These are phyloP conservation scores for Phytophthora idaei DNA, from an alignment of 352 stramenopile species.

Conservation along the genomic window DNA sequence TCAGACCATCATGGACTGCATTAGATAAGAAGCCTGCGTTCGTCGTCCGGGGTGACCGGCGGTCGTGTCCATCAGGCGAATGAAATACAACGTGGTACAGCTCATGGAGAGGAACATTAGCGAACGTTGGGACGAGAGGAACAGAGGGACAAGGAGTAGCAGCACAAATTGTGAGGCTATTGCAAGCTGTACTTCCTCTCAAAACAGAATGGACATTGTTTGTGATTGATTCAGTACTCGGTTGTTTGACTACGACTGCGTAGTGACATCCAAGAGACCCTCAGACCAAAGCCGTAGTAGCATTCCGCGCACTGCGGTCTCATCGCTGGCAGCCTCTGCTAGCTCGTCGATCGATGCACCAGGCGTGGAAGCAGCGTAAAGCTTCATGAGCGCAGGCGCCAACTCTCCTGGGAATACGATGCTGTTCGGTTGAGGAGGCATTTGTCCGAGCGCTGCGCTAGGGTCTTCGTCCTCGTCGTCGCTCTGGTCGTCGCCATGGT, in stretches of 20 bases:
- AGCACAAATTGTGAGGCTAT: slow-evolving; percentile 25
- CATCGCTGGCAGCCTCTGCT: slow-evolving; percentile 42
- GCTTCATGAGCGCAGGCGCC: slow-evolving; percentile 65
- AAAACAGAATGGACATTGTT: slow-evolving; percentile 46
- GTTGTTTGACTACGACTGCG: slow-evolving; percentile 21
- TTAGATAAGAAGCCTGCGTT: slow-evolving; percentile 75
- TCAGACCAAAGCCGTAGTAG: slow-evolving; percentile 84
- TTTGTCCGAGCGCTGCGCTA: slow-evolving; percentile 37
- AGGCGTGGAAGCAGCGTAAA: slow-evolving; percentile 48
- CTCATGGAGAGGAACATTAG: slow-evolving; percentile 38
- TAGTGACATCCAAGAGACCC: slow-evolving; percentile 52
- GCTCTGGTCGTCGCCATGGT: slow-evolving; percentile 36
- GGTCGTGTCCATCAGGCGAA: slow-evolving; percentile 23
- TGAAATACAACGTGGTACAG: slow-evolving; percentile 23
- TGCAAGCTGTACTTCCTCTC: slow-evolving; percentile 28
- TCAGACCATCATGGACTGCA: slow-evolving; percentile 97
- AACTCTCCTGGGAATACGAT: slow-evolving; percentile 73
- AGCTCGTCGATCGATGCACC: slow-evolving; percentile 53
- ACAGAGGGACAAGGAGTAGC: slow-evolving; percentile 12
- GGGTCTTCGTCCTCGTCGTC: slow-evolving; percentile 41
- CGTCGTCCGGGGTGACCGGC: slow-evolving; percentile 11
- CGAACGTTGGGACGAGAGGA: slow-evolving; percentile 19
- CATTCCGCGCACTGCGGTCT: slow-evolving; percentile 79
- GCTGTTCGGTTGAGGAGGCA: slow-evolving; percentile 53
- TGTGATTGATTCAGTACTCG: slow-evolving; percentile 40